Evolutionary conservation across 352 stramenopile genomes (phyloP).

Genomic region (Pythium dissimile): DNA sequence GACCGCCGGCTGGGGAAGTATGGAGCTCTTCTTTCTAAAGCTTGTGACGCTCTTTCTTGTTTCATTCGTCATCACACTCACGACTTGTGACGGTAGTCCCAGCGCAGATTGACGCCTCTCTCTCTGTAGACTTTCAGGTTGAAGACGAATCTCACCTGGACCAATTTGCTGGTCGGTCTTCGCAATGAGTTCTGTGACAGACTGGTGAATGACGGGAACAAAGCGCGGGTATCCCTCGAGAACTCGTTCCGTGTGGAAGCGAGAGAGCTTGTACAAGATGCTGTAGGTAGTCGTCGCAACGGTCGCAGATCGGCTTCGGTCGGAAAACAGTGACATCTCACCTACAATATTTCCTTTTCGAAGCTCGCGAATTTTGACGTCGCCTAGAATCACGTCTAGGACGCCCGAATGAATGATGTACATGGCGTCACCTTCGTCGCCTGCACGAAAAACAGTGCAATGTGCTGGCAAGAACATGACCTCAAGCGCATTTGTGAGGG

Average conservation of each 20-base stretch:
- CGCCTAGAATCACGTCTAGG: slow-evolving; percentile 33
- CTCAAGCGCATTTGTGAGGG: slow-evolving; percentile 43
- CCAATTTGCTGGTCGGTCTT: slow-evolving; percentile 15
- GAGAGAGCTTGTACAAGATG: slow-evolving; percentile 64
- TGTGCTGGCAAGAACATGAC: slow-evolving; percentile 39
- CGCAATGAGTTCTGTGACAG: slow-evolving; percentile 25
- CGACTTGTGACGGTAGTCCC: not conserved
- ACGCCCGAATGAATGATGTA: slow-evolving; percentile 46
- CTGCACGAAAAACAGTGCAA: slow-evolving; percentile 30
- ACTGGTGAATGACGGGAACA: slow-evolving; percentile 28
- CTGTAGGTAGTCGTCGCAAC: slow-evolving; percentile 68
- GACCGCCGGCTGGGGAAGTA: not conserved
- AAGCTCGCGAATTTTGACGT: slow-evolving; percentile 31
- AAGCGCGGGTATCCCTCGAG: slow-evolving; percentile 54
- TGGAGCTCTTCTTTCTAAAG: not conserved
- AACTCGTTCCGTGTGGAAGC: slow-evolving; percentile 61
- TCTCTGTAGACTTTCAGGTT: not conserved
- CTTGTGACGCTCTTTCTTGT: not conserved
- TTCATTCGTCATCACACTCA: not conserved
- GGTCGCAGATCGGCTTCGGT: slow-evolving; percentile 47
- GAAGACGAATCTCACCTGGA: not conserved
- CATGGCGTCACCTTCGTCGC: slow-evolving; percentile 46
- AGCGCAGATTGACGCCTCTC: slow-evolving; percentile 7
- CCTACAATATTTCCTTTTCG: slow-evolving; percentile 31
- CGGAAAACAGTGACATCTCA: slow-evolving; percentile 64